Base-by-base conservation (phyloP, 2,329 filamentous ascomycete genomes). In the Hypoxylon sp. region DNA sequence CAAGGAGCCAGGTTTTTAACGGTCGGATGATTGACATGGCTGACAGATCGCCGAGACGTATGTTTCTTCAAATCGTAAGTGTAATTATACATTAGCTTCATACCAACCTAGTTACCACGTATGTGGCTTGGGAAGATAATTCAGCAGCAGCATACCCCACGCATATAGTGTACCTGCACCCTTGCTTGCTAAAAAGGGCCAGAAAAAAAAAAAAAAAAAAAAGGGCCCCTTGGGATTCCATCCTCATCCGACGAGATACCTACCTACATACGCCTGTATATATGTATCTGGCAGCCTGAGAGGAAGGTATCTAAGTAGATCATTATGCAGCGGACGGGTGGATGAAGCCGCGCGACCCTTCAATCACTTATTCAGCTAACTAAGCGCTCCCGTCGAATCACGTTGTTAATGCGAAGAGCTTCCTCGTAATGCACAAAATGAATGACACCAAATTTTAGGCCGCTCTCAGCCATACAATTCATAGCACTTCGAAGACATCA, bases 331-430 rank as follows among this genome's bases (percentile, higher is more conserved):
- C 38, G 18, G 45, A 33, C 44, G 54, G 59, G 30, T 51, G 32
- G 52, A 54, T 59, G 32, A 48, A 62, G 53, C 58, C 49, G 53
- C 53, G 48, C 40, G 59, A 48, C 44, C 50, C 49, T 62, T 46
- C 49, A 16, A 48, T 38, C 38, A 36, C 20, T 59, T 30, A 28
- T 24, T 38, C 44, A 59, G 51, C 55, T 33, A 58, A 32, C 46
- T 18, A 44, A 44, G 28, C 3, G 12, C 38, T n/a, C 45, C 49
- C 49, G 20, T n/a, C 4, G 16, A 33, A 32, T 45, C 28, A 22
- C 52, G 16, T 36, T 12, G 42, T 20, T 28, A 52, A 58, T 63
- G 52, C 48, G 45, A 42, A 36, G 42, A 45, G 14, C 1, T 50
- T 14, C 32, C 45, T 55, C 30, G 24, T 44, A 50, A 32, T 48